Base-by-base conservation (phyloP, 768 basidiomycete genomes). In the Phaffia tasmanica region DNA sequence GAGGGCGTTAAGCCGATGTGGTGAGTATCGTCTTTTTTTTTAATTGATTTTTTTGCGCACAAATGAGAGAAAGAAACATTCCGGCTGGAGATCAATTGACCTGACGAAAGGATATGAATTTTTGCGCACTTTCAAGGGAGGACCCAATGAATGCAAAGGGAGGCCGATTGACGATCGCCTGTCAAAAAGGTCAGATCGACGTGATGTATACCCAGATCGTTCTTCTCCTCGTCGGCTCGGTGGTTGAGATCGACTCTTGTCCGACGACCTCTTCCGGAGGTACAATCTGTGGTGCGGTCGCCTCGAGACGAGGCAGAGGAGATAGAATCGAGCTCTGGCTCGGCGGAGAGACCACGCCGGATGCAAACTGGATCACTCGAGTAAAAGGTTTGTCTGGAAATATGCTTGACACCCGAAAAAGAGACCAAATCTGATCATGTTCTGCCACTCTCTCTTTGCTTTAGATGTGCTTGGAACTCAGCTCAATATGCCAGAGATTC, bases 261-360 rank as follows among this genome's bases (percentile, higher is more conserved):
- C 63, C 63, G 18, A 64, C 63, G 3, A 18, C 54, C 9, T 54
- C 46, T 27, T 64, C 63, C 5, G 35, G 42, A 30, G 63, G 63
- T 19, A 32, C 35, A 19, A 64, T 64, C 54, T 64, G 63, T 19
- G 63, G 63, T 29, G 63, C 51, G 25, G 63, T 64, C 46, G 63
- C 63, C 6, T 54, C 50, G 2, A 32, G 63, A 42, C 35, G 63
- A 19, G 25, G 32, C 27, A 51, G 63, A 23, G 63, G 63, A 35
- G 63, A 64, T n/a, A 30, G 63, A 32, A 53, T 64, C 23, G 63
- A 64, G 54, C 25, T 64, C 27, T 64, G 63, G 63, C 42, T 64
- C 30, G 63, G 63, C 3, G 63, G 63, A 25, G 50, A 51, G 9
- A 51, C 42, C 46, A 56, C 55, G 16, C 63, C 63, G 8, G 54